Evolutionary conservation across 2,329 filamentous ascomycete species (phyloP), one percentile per base, ranked within the genome.

Genomic region (Thyridium curvatum): DNA sequence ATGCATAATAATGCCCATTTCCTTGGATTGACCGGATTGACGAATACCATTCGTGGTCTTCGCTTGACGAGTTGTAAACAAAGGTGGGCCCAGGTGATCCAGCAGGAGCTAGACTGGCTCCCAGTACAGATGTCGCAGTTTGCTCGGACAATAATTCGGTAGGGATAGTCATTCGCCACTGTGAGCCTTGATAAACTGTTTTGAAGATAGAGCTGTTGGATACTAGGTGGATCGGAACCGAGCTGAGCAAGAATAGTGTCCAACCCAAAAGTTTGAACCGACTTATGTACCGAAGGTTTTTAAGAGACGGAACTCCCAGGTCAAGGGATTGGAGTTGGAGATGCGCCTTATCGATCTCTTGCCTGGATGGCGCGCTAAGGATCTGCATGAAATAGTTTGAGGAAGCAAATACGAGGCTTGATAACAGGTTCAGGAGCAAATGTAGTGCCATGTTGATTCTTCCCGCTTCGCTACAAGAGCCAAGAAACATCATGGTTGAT

Each of bases 341-440:
- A 30, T 50, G 46, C 1, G 46, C 47, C 3, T 32, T 30, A 18
- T 63, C 52, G 2, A 64, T 40, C 14, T 62, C 51, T 0, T 33
- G 35, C 7, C 61, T 42, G 0, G 59, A 61, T 0, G 60, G 62
- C 1, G 60, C 58, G 0, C 49, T 52, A 2, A 60, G 49, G 1
- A 53, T 46, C 32, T 64, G 62, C 54, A 61, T 62, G 15, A 55
- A 59, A 29, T 59, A 63, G 37, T 63, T 64, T 8, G 55, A 60
- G 1, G 54, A 59, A 0, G 52, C 52, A 10, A 65, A 37, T 10
- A 65, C 39, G 0, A 52, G 39, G 0, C 58, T 61, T 3, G 53
- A 46, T 8, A 61, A 32, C 8, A 52, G 12, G 40, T 60, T 60
- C 41, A 60, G 58, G 7, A 53, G 30, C 2, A 61, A 37, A 39